phyloP scores from a whole-genome alignment of 345 rosid species.

The Brassica nigra region DNA sequence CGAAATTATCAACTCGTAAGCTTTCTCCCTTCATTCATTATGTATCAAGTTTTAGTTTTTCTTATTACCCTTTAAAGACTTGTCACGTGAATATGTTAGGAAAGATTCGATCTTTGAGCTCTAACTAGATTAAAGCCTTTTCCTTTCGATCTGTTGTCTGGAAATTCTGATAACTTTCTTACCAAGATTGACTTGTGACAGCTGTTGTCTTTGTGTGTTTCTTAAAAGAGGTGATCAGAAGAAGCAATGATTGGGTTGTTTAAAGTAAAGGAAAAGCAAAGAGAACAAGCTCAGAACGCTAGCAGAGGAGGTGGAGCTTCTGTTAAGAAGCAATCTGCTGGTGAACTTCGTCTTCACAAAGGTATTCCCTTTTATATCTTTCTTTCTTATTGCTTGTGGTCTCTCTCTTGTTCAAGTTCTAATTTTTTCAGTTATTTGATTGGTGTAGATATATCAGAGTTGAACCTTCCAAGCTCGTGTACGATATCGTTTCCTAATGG shows the following conservation, averaged over 20 bases:
- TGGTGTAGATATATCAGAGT: slow-evolving; percentile 64
- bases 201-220: not conserved
- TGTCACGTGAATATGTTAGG: not conserved
- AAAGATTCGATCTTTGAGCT: slow-evolving; percentile 26
- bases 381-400: not conserved
- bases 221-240: slow-evolving; percentile 34
- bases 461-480: slow-evolving; percentile 78
- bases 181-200: not conserved
- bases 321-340: slow-evolving; percentile 72
- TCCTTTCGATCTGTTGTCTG: slow-evolving; percentile 4
- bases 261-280: slow-evolving; percentile 88
- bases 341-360: slow-evolving; percentile 87
- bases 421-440: not conserved
- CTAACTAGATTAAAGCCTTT: slow-evolving; percentile 10
- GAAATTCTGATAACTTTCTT: not conserved
- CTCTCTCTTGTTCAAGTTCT: not conserved
- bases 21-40: not conserved
- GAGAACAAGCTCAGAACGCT: slow-evolving; percentile 70
- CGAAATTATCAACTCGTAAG: slow-evolving; percentile 26
- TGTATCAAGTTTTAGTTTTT: not conserved
- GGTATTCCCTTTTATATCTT: slow-evolving; percentile 38
- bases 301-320: slow-evolving; percentile 58
- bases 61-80: not conserved
- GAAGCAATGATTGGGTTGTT: slow-evolving; percentile 74
- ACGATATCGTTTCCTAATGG: slow-evolving; percentile 72